A percentile compares a stretch with the other conserved stretches of the same genome.
Conservation (phyloP, 1,139 yeast species). For the Meyerozyma smithsonii region DNA sequence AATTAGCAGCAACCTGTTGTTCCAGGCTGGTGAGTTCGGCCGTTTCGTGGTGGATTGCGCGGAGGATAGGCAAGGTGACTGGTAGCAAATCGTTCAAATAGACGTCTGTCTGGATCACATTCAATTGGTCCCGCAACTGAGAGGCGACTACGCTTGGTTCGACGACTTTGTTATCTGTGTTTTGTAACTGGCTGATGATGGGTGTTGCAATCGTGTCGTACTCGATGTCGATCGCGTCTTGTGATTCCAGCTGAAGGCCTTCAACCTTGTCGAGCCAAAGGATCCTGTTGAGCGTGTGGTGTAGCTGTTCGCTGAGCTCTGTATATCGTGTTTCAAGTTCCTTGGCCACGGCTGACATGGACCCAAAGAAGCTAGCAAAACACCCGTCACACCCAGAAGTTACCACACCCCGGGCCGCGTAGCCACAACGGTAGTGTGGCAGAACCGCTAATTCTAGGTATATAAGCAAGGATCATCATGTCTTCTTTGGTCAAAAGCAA, state of each 20-base stretch:
- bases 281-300: slow-evolving; percentile 8
- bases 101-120: slow-evolving; percentile 7
- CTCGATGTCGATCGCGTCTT: slow-evolving; percentile 3
- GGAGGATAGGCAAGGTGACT: slow-evolving; percentile 10
- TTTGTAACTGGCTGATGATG: slow-evolving; percentile 3
- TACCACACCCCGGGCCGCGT: too few species aligned
- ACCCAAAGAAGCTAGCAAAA: too few species aligned
- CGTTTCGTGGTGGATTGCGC: slow-evolving; percentile 11
- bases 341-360: too few species aligned
- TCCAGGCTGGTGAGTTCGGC: slow-evolving; percentile 10
- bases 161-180: background rate
- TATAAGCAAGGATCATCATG: slow-evolving; percentile 1
- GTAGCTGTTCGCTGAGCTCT: slow-evolving; percentile 9
- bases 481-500: slow-evolving; percentile 11
- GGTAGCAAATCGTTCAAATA: slow-evolving; percentile 8
- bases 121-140: slow-evolving; percentile 7
- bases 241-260: slow-evolving; percentile 5
- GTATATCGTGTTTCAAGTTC: slow-evolving; percentile 5
- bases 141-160: background rate
- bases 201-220: slow-evolving; percentile 1
- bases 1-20: slow-evolving; percentile 9
- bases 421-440: slow-evolving; percentile 3
- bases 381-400: slow-evolving; percentile 7
- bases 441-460: background rate
- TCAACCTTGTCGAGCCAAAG: slow-evolving; percentile 8